Conservation (phyloP, 1,284 basidiomycete genomes). For the Inonotus obliquus region DNA sequence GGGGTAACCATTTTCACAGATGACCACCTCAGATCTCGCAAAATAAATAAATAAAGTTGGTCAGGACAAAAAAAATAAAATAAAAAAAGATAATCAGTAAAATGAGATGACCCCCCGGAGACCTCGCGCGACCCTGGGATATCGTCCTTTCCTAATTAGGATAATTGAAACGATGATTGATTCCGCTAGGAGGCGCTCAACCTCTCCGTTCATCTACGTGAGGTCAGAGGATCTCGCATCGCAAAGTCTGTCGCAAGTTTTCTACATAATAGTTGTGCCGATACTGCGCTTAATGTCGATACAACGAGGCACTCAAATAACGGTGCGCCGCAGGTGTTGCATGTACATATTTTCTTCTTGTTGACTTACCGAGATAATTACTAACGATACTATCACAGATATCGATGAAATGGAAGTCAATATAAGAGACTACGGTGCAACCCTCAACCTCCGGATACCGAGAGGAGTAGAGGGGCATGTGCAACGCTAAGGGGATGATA, state of each 20-base stretch:
- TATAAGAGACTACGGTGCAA: no score
- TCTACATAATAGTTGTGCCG: background rate
- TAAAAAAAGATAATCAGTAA: background rate
- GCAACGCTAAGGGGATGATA: background rate
- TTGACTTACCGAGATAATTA: no score
- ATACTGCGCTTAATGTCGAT: background rate
- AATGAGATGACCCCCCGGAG: background rate
- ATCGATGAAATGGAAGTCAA: no score
- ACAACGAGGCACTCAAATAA: background rate
- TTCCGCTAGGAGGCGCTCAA: background rate
- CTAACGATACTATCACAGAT: no score
- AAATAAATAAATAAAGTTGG: no score
- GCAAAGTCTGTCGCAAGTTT: background rate
- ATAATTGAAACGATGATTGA: background rate
- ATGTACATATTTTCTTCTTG: no score
- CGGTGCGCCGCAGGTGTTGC: no score
- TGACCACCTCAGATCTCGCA: background rate
- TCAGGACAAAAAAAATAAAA: background rate
- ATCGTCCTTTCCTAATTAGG: background rate
- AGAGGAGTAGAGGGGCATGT: background rate
- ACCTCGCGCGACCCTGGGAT: background rate
- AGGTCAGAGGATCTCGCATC: background rate
- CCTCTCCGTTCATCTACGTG: background rate
- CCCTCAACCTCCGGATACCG: background rate
- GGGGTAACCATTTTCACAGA: background rate